Conservation (phyloP, 371 early-diverging fungal species). For the Mortierella sp. region DNA sequence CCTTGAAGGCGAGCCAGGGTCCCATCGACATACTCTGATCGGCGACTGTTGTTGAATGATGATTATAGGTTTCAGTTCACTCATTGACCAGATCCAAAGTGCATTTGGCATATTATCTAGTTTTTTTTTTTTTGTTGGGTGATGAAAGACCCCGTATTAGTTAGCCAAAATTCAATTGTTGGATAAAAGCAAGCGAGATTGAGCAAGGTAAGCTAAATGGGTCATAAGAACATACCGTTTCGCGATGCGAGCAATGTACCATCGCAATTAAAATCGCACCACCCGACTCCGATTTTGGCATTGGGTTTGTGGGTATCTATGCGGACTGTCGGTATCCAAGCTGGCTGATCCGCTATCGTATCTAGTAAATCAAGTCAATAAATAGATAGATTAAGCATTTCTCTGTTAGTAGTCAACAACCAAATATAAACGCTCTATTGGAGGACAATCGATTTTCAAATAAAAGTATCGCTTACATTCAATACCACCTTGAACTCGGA, state of each 20-base stretch:
- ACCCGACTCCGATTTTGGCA: constrained; percentile 49
- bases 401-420: neutral
- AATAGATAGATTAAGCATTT: neutral
- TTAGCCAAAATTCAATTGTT: neutral
- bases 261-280: constrained; percentile 56
- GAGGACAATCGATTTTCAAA: neutral
- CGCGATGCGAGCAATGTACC: constrained; percentile 50
- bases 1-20: constrained; percentile 33
- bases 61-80: constrained; percentile 22
- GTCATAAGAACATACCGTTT: constrained; percentile 30
- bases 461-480: constrained; percentile 32
- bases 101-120: constrained; percentile 54
- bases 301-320: constrained; percentile 52
- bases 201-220: neutral
- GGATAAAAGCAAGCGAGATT: neutral
- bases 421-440: neutral
- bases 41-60: constrained; percentile 54
- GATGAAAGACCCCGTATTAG: neutral
- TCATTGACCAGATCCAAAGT: constrained; percentile 55
- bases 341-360: constrained; percentile 42
- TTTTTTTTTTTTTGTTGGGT: too few species aligned
- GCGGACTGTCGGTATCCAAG: constrained; percentile 37
- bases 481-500: constrained; percentile 32
- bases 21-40: constrained; percentile 51
- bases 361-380: constrained; percentile 12